Evolutionary conservation across 2,329 filamentous ascomycete species (phyloP).

Genomic region (Pestalotiopsis sp.): DNA sequence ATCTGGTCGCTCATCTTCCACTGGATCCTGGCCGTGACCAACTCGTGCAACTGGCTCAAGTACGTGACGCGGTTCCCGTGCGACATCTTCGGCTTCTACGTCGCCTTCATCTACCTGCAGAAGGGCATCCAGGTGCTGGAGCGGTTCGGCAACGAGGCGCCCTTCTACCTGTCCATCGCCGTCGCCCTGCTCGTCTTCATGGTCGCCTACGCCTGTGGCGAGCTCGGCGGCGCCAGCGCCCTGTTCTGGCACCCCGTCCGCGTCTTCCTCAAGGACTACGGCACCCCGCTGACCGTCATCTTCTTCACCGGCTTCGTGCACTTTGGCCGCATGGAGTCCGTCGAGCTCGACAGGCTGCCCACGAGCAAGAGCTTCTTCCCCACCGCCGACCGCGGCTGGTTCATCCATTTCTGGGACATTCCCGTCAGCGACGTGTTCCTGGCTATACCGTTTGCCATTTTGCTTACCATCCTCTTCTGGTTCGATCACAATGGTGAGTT

Average conservation of each 20-base stretch:
- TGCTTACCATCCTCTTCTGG: conserved; percentile 84
- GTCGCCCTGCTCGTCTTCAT: conserved; percentile 78
- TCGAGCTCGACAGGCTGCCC: conserved; percentile 72
- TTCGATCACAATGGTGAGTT: conserved; percentile 84
- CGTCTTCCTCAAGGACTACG: conserved; percentile 88
- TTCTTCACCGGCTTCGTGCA: conserved; percentile 93
- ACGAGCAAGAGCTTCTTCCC: conserved; percentile 79
- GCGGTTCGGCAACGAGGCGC: conserved; percentile 66
- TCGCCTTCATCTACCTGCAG: conserved; percentile 88
- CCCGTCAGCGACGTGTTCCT: conserved; percentile 74
- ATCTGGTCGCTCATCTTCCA: conserved; percentile 87
- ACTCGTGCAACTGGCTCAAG: conserved; percentile 84
- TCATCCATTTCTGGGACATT: conserved; percentile 82
- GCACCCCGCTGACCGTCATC: conserved; percentile 78
- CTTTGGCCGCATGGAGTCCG: conserved; percentile 76
- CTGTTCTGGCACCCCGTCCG: conserved; percentile 76
- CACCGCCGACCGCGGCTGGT: conserved; percentile 73
- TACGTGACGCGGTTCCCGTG: conserved; percentile 92
- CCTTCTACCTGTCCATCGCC: conserved; percentile 79
- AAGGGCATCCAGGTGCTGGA: conserved; percentile 87
- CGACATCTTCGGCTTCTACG: conserved; percentile 93
- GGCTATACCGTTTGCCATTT: conserved; percentile 82
- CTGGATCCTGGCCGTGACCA: conserved; percentile 80
- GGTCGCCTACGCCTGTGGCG: conserved; percentile 73
- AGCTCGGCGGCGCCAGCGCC: conserved; percentile 71